Conservation (phyloP, 164 flowering plant genomes). For the Macadamia integrifolia region DNA sequence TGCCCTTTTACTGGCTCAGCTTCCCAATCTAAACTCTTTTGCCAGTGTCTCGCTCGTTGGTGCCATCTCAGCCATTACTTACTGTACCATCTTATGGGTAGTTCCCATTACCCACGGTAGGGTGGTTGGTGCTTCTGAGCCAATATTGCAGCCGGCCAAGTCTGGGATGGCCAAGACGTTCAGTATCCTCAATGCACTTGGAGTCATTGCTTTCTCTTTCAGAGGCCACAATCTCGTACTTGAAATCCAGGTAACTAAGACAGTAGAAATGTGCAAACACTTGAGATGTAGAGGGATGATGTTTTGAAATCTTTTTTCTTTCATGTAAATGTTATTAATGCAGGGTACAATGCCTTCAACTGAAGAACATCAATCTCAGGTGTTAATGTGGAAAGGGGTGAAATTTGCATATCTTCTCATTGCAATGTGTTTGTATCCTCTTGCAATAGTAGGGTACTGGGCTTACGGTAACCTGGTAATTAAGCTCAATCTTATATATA, state of each 20-base stretch:
- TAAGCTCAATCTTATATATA: background rate
- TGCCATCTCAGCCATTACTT: conserved; percentile 47
- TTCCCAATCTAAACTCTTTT: conserved; percentile 67
- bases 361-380: conserved; percentile 47
- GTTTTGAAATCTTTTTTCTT: background rate
- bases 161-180: conserved; percentile 18
- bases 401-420: conserved; percentile 45
- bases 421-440: conserved; percentile 58
- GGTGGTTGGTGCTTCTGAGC: conserved; percentile 24
- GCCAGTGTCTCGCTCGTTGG: conserved; percentile 61
- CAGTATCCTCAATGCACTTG: conserved; percentile 55
- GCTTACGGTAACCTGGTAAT: conserved; percentile 61
- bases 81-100: conserved; percentile 53
- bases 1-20: conserved; percentile 47
- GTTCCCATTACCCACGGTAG: conserved; percentile 35
- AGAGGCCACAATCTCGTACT: conserved; percentile 85
- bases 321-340: conserved; percentile 2
- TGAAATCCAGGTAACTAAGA: conserved; percentile 55
- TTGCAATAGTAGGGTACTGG: conserved; percentile 78
- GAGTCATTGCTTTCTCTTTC: conserved; percentile 69
- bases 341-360: conserved; percentile 81
- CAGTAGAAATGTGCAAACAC: background rate
- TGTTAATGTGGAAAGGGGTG: conserved; percentile 80
- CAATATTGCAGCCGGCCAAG: conserved; percentile 7
- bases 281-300: too few relatives aligned